phyloP scores from a whole-genome alignment of 1,139 yeast species.

The Waltiozyma solani region DNA sequence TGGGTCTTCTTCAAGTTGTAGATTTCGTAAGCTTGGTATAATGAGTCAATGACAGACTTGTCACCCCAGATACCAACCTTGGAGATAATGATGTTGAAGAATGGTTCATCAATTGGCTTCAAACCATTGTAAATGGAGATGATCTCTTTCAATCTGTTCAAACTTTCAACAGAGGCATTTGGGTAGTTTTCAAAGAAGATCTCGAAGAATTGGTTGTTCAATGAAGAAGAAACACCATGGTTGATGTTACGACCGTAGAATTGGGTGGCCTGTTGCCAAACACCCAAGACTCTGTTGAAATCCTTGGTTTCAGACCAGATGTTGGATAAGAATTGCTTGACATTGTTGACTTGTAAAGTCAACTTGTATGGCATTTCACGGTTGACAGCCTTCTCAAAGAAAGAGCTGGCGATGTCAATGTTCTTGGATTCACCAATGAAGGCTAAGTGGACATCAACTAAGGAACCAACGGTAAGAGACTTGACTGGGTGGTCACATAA shows the following conservation, averaged over 20 bases:
- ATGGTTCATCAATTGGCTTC: constrained; percentile 60
- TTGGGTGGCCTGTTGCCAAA: constrained; percentile 56
- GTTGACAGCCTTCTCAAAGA: constrained; percentile 62
- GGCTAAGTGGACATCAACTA: constrained; percentile 61
- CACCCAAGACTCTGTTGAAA: constrained; percentile 45
- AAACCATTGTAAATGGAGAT: constrained; percentile 47
- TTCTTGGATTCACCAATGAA: constrained; percentile 81
- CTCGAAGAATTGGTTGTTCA: constrained; percentile 60
- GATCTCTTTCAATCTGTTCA: constrained; percentile 42
- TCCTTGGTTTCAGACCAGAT: constrained; percentile 49
- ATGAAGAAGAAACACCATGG: constrained; percentile 52
- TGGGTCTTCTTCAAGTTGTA: constrained; percentile 53
- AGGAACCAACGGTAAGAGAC: constrained; percentile 29
- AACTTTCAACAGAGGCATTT: constrained; percentile 43
- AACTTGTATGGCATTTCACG: constrained; percentile 64
- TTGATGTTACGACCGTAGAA: constrained; percentile 54
- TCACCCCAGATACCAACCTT: constrained; percentile 64
- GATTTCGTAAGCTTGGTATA: constrained; percentile 44
- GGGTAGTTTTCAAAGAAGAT: constrained; percentile 58
- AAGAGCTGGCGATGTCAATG: constrained; percentile 57
- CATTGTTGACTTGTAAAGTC: constrained; percentile 66
- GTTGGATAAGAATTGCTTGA: constrained; percentile 56
- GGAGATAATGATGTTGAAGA: constrained; percentile 68
- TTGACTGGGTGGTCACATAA: constrained; percentile 25
- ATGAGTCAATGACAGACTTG: constrained; percentile 43